These are phyloP conservation scores for Skeletonema potamos DNA, from an alignment of 108 stramenopile species.

Conservation along the genomic window DNA sequence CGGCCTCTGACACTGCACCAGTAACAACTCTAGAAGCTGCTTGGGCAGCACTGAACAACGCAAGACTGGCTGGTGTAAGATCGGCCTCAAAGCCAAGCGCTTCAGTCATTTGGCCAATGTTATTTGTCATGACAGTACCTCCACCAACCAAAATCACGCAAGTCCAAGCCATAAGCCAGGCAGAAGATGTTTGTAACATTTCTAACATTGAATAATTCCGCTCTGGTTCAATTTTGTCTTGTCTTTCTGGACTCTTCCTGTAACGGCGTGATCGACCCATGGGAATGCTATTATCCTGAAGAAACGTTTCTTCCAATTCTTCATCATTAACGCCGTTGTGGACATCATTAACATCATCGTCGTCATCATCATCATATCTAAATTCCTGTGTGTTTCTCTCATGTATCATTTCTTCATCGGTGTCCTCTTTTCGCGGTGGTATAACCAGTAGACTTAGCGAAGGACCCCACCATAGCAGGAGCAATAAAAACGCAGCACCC, in stretches of 20 bases:
- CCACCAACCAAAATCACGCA: slow-evolving; percentile 72
- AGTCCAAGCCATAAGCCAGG: slow-evolving; percentile 84
- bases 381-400: slow-evolving; percentile 2
- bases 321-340: neutral
- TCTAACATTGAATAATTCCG: slow-evolving; percentile 57
- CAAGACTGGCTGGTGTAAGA: slow-evolving; percentile 64
- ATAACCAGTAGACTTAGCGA: slow-evolving; percentile 53
- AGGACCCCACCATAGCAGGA: slow-evolving; percentile 69
- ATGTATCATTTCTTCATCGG: neutral
- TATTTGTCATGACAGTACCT: slow-evolving; percentile 84
- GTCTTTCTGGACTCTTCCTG: neutral
- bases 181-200: slow-evolving; percentile 69
- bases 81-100: slow-evolving; percentile 59
- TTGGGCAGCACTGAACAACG: slow-evolving; percentile 84
- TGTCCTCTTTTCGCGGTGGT: slow-evolving; percentile 40
- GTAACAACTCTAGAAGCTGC: slow-evolving; percentile 71
- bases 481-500: slow-evolving; percentile 53
- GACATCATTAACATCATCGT: slow-evolving; percentile 18
- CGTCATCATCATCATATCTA: slow-evolving; percentile 19
- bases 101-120: slow-evolving; percentile 87
- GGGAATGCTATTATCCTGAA: slow-evolving; percentile 7
- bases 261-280: neutral
- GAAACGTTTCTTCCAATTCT: slow-evolving; percentile 30
- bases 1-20: slow-evolving; percentile 64
- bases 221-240: slow-evolving; percentile 4